phyloP scores from a whole-genome alignment of 768 basidiomycete genomes.

The Suillus brevipes region DNA sequence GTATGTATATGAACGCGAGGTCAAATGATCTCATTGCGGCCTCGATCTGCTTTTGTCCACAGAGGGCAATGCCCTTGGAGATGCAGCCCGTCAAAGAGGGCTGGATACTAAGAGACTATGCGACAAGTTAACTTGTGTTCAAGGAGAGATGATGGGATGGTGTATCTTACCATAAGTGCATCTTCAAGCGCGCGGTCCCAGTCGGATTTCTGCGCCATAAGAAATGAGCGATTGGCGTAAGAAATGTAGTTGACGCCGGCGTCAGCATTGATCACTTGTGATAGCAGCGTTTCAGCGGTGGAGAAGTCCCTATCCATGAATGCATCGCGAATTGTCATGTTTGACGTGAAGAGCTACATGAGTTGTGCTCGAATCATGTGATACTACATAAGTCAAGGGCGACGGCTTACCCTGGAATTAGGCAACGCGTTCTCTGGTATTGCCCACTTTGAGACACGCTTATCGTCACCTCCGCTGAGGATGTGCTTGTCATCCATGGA shows the following conservation, averaged over 20 bases:
- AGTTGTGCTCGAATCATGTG: background rate
- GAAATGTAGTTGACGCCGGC: background rate
- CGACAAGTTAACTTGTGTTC: background rate
- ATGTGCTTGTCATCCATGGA: background rate
- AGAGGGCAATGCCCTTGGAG: slow-evolving; percentile 1
- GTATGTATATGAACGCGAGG: background rate
- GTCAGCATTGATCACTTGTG: background rate
- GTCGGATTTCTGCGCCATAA: background rate
- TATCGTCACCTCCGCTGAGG: background rate
- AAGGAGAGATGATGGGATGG: background rate
- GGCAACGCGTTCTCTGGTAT: background rate
- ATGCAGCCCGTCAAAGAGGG: background rate
- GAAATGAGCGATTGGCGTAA: background rate
- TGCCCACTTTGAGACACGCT: background rate
- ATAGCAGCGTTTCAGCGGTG: background rate
- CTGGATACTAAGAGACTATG: background rate
- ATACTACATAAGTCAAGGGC: background rate
- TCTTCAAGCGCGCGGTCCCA: background rate
- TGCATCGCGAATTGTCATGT: background rate
- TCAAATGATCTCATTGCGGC: background rate
- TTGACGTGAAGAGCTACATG: background rate
- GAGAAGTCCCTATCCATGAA: background rate
- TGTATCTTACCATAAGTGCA: background rate
- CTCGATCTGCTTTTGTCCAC: background rate
- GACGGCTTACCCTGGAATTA: background rate